Percentiles rank a stretch among this genome's conserved stretches.
phyloP scores from a whole-genome alignment of 2,329 filamentous ascomycete genomes.

The Pseudopithomyces chartarum region DNA sequence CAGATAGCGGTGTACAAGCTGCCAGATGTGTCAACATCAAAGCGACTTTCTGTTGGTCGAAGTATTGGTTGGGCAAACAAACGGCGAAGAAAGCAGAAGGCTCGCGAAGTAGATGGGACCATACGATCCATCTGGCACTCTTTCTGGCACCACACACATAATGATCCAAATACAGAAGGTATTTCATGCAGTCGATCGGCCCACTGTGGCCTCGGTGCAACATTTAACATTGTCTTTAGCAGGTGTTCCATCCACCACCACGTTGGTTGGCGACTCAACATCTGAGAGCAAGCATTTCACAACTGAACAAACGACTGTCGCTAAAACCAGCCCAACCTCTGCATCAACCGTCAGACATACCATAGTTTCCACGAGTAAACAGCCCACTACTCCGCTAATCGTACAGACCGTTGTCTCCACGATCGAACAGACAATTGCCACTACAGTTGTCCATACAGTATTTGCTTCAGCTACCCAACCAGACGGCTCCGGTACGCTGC shows the following conservation, averaged over 20 bases:
- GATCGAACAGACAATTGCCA: neutral
- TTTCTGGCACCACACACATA: neutral
- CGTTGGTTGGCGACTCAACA: neutral
- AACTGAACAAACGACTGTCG: neutral
- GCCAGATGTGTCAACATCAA: slow-evolving; percentile 17
- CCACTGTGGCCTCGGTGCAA: neutral
- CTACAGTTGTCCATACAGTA: neutral
- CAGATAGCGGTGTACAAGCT: slow-evolving; percentile 72
- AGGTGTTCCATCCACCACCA: neutral
- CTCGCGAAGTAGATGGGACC: neutral
- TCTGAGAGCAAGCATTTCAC: neutral
- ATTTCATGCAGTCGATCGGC: neutral
- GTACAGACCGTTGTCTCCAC: neutral
- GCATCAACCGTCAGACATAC: neutral
- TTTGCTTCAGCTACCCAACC: neutral
- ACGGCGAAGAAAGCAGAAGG: neutral
- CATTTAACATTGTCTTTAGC: neutral
- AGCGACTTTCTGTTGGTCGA: neutral
- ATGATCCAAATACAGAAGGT: slow-evolving; percentile 1
- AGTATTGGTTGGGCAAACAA: neutral
- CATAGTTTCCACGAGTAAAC: neutral
- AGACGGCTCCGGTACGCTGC: neutral
- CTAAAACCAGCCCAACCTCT: neutral
- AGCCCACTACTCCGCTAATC: neutral
- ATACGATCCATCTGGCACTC: slow-evolving; percentile 4